These are phyloP conservation scores for Coleophoma eucalyptorum DNA, from an alignment of 2,329 filamentous ascomycete genomes.

Conservation along the genomic window DNA sequence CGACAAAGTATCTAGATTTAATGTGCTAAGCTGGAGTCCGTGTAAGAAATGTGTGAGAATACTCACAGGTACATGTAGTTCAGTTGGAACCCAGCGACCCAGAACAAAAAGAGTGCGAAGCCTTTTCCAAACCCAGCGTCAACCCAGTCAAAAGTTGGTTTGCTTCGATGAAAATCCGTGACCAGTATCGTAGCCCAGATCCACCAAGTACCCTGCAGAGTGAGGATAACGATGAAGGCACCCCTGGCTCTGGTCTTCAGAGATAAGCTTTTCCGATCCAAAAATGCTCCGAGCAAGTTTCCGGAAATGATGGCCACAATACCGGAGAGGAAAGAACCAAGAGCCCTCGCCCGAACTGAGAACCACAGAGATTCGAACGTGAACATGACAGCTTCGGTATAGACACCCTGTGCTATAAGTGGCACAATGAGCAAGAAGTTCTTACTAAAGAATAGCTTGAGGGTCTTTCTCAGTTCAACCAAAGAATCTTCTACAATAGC, in stretches of 20 bases:
- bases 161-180: slow-evolving; percentile 51
- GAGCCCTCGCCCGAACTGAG: slow-evolving; percentile 61
- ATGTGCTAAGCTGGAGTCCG: background rate
- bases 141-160: slow-evolving; percentile 64
- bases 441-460: slow-evolving; percentile 53
- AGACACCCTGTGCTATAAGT: slow-evolving; percentile 68
- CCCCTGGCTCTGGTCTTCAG: slow-evolving; percentile 21
- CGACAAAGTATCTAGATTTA: slow-evolving; percentile 58
- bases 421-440: slow-evolving; percentile 62
- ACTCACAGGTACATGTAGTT: slow-evolving; percentile 69
- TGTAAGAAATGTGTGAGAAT: background rate
- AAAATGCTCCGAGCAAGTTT: slow-evolving; percentile 53
- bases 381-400: slow-evolving; percentile 68
- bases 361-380: slow-evolving; percentile 69
- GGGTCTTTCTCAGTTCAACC: slow-evolving; percentile 56
- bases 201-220: slow-evolving; percentile 67
- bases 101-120: slow-evolving; percentile 65
- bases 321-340: slow-evolving; percentile 68
- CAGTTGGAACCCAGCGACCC: slow-evolving; percentile 64
- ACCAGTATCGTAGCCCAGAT: slow-evolving; percentile 65
- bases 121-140: slow-evolving; percentile 59
- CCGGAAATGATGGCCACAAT: slow-evolving; percentile 62
- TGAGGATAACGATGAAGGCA: slow-evolving; percentile 22
- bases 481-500: slow-evolving; percentile 51
- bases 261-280: slow-evolving; percentile 17